Percentiles rank a stretch among this genome's conserved stretches.
These are phyloP conservation scores for Tuber melanosporum DNA, from an alignment of 495 filamentous ascomycete species.

Conservation along the genomic window DNA sequence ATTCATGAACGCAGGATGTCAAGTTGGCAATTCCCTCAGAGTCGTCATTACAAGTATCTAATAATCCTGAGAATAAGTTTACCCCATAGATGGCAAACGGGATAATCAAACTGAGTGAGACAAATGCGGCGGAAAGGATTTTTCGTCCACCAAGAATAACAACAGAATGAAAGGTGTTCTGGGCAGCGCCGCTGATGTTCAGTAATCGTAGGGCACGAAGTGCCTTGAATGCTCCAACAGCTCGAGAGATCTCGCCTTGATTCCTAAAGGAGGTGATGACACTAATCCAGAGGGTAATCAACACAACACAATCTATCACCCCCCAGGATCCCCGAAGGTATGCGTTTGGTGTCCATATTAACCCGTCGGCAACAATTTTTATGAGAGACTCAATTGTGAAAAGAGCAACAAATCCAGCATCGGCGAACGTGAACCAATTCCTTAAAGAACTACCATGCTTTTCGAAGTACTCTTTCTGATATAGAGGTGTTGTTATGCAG, in stretches of 20 bases:
- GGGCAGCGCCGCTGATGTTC: constrained; percentile 92
- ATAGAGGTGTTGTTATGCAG: constrained; percentile 88
- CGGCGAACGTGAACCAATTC: constrained; percentile 92
- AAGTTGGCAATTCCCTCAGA: constrained; percentile 52
- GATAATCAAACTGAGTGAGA: constrained; percentile 88
- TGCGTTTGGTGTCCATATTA: constrained; percentile 95
- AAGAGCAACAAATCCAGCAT: constrained; percentile 78
- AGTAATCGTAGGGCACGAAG: constrained; percentile 86
- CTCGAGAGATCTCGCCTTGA: constrained; percentile 73
- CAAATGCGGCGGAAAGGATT: constrained; percentile 78
- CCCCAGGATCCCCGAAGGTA: constrained; percentile 97
- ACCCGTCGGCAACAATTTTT: constrained; percentile 92
- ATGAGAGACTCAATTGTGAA: constrained; percentile 85
- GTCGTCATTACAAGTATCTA: constrained; percentile 74
- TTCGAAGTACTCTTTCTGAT: constrained; percentile 75
- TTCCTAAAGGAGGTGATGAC: constrained; percentile 72
- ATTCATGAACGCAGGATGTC: constrained; percentile 76
- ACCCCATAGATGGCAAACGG: constrained; percentile 94
- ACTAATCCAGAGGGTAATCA: constrained; percentile 93
- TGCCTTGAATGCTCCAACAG: constrained; percentile 95
- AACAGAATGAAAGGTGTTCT: constrained; percentile 93
- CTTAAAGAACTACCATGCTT: constrained; percentile 50
- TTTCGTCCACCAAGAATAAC: constrained; percentile 91
- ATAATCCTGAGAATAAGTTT: constrained; percentile 81
- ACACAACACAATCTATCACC: constrained; percentile 86